phyloP scores from a whole-genome alignment of 495 filamentous ascomycete genomes.

The Jackrogersella multiformis region DNA sequence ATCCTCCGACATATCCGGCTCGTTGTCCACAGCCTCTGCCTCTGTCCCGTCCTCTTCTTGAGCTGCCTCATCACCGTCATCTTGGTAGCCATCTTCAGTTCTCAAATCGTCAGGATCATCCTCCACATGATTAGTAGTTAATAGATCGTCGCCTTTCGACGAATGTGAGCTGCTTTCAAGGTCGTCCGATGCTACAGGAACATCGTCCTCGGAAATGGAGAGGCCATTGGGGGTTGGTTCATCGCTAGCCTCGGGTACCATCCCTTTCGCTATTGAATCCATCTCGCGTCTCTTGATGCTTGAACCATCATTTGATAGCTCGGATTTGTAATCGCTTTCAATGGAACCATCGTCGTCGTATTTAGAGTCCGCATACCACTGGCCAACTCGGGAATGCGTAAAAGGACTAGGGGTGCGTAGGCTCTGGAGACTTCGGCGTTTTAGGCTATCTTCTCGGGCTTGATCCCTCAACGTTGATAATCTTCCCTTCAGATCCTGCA shows the following conservation, averaged over 20 bases:
- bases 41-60: conserved; percentile 11
- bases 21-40: neutral
- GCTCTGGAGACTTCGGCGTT: conserved; percentile 83
- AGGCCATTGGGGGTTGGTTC: conserved; percentile 30
- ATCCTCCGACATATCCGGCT: conserved; percentile 35
- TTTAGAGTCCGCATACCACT: conserved; percentile 70
- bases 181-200: neutral
- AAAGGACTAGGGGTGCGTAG: conserved; percentile 86
- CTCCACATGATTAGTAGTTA: conserved; percentile 5
- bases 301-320: conserved; percentile 49
- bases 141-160: conserved; percentile 2
- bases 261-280: conserved; percentile 13
- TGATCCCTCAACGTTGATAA: conserved; percentile 86
- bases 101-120: conserved; percentile 50
- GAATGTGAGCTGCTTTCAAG: conserved; percentile 7
- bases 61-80: conserved; percentile 22
- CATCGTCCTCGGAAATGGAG: conserved; percentile 22
- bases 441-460: conserved; percentile 81
- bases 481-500: conserved; percentile 91
- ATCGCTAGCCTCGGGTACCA: conserved; percentile 12
- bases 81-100: conserved; percentile 50
- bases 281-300: conserved; percentile 40
- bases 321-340: conserved; percentile 31
- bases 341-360: conserved; percentile 38
- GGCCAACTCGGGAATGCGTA: conserved; percentile 72